Evolutionary conservation across 108 stramenopile genomes (phyloP), one percentile per base, ranked within the genome.

Genomic region (Cyclotella sp.): DNA sequence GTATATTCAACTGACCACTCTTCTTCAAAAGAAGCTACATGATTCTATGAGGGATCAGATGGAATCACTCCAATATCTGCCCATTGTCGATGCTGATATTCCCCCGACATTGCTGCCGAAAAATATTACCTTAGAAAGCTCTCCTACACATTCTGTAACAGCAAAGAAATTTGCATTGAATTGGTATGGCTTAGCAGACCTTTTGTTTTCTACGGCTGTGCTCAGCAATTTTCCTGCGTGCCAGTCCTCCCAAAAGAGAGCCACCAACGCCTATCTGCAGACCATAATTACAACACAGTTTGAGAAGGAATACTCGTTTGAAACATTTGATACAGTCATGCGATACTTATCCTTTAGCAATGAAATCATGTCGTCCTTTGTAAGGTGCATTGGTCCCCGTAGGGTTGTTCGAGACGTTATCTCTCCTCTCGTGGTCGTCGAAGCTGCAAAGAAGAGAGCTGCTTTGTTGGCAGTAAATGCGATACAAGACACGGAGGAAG

Each of bases 391-490:
- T 19, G 70, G 70, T 49, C 65, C 78, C 21, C 47, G 65, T 10
- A 55, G 78, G 22, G 9, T 79, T 0, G 66, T 79, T 9, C 55
- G 71, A 9, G 78, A 79, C 67, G 53, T 72, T 12, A 26, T 79
- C 7, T 43, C 41, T 34, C 71, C 78, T 34, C 15, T 79, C 41
- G 64, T 42, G 55, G 34, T 43, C 0, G 27, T 72, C 16, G 34
- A 55, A 55, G 55, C 55, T 24, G 55, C 24, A 24, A 55, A 24
- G 24, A 9, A 55, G 8, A n/a, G 24, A 24, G 22, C 24, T 26
- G 24, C n/a, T 49, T 9, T 49, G 24, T n/a, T 46, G 53, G 28
- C 26, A 22, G 51, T 40, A 15, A 15, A 46, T 43, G 15, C 8
- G 3, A 46, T 22, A 15, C 1, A 41, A 45, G 41, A 41, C 4